Percentiles rank a stretch among this genome's conserved stretches.
phyloP scores from a whole-genome alignment of 2,329 filamentous ascomycete species.

The Trichoderma simmonsii region DNA sequence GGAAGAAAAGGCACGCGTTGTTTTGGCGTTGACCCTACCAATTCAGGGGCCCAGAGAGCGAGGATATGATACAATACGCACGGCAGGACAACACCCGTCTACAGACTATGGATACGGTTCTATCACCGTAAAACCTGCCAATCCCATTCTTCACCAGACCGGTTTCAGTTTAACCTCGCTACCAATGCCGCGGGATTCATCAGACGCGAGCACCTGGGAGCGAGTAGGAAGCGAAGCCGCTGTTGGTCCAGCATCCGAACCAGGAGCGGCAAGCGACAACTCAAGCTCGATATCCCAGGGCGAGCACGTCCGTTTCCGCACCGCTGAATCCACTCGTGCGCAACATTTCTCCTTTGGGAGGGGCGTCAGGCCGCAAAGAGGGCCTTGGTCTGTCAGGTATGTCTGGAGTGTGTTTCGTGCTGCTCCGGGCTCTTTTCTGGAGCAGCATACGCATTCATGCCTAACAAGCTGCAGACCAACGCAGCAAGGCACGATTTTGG shows the following conservation, averaged over 20 bases:
- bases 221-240: constrained; percentile 13
- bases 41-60: neutral
- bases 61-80: neutral
- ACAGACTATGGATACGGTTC: neutral
- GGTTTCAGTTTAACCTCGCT: constrained; percentile 5
- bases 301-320: neutral
- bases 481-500: neutral
- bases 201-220: neutral
- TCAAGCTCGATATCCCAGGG: neutral
- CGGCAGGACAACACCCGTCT: neutral
- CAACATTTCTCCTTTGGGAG: neutral
- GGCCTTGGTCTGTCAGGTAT: neutral
- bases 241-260: neutral
- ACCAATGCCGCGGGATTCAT: neutral
- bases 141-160: neutral
- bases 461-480: constrained; percentile 11
- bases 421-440: neutral
- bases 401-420: neutral
- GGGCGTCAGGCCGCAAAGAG: neutral
- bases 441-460: constrained; percentile 5
- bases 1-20: neutral
- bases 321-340: constrained; percentile 1
- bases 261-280: neutral
- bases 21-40: neutral
- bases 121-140: neutral